Evolutionary conservation across 305 asterid species (phyloP).

Genomic region (Nicotiana rustica): DNA sequence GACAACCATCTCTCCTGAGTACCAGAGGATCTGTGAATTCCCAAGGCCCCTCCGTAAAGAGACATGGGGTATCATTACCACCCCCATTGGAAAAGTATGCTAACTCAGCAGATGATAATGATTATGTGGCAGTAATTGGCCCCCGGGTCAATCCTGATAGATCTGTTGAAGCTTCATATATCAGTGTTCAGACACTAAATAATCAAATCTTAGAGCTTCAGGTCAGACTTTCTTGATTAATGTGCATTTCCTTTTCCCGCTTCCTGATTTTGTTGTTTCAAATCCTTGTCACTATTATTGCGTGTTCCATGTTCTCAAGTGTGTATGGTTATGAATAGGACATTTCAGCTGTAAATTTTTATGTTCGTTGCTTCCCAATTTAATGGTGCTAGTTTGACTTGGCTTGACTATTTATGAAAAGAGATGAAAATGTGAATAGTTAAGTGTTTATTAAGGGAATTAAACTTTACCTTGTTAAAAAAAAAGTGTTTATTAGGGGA

Average conservation of each 20-base stretch:
- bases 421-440: neutral
- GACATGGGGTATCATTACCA: conserved; percentile 54
- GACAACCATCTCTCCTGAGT: conserved; percentile 56
- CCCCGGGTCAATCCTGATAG: conserved; percentile 48
- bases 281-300: conserved; percentile 12
- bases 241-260: conserved; percentile 4
- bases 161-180: conserved; percentile 51
- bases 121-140: conserved; percentile 53
- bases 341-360: neutral
- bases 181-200: conserved; percentile 66
- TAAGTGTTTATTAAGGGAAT: neutral
- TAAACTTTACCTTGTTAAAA: too few relatives aligned
- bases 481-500: neutral
- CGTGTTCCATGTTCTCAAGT: conserved; percentile 11
- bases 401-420: conserved; percentile 16
- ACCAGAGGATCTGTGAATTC: conserved; percentile 49
- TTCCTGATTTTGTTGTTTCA: neutral
- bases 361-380: neutral
- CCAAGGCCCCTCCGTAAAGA: conserved; percentile 51
- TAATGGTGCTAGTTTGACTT: neutral
- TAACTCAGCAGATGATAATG: conserved; percentile 59
- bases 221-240: conserved; percentile 50
- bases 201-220: conserved; percentile 76
- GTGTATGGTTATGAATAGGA: neutral
- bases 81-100: conserved; percentile 73